Evolutionary conservation across 345 rosid species (phyloP).

Genomic region (Adansonia digitata): DNA sequence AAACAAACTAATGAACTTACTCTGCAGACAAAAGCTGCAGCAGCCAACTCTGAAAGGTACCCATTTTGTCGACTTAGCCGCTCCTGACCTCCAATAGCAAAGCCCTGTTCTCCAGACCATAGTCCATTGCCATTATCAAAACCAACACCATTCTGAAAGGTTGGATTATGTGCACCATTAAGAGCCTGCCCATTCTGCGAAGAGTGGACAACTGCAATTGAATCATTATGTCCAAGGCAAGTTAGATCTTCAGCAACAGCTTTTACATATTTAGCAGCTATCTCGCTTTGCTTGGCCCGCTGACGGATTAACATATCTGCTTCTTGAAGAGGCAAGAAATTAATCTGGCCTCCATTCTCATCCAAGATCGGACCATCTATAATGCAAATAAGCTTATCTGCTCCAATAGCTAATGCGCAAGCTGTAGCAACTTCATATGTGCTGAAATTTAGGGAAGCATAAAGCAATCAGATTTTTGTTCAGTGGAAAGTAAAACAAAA

Average conservation of each 20-base stretch:
- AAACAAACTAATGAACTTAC: conserved; percentile 35
- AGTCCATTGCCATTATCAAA: conserved; percentile 79
- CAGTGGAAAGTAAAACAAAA: not conserved
- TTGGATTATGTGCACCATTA: conserved; percentile 33
- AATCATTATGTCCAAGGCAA: conserved; percentile 35
- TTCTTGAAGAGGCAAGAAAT: conserved; percentile 81
- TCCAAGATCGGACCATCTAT: conserved; percentile 87
- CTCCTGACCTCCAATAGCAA: conserved; percentile 94
- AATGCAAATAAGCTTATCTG: conserved; percentile 89
- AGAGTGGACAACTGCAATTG: conserved; percentile 35
- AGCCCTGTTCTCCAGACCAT: conserved; percentile 77
- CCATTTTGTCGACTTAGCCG: conserved; percentile 69
- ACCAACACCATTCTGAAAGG: conserved; percentile 85
- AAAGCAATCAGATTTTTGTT: not conserved
- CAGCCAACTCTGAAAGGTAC: conserved; percentile 87
- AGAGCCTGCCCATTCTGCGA: conserved; percentile 37
- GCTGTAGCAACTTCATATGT: conserved; percentile 98
- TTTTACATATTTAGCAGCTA: conserved; percentile 84
- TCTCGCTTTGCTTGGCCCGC: conserved; percentile 83
- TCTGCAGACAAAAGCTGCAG: conserved; percentile 92
- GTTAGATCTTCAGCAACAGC: conserved; percentile 56
- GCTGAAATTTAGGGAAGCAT: conserved; percentile 41
- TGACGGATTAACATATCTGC: conserved; percentile 81
- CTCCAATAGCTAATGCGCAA: conserved; percentile 90
- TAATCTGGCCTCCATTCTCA: conserved; percentile 74